Conservation (phyloP, 148 eudicot species). For the Talinum fruticosum region DNA sequence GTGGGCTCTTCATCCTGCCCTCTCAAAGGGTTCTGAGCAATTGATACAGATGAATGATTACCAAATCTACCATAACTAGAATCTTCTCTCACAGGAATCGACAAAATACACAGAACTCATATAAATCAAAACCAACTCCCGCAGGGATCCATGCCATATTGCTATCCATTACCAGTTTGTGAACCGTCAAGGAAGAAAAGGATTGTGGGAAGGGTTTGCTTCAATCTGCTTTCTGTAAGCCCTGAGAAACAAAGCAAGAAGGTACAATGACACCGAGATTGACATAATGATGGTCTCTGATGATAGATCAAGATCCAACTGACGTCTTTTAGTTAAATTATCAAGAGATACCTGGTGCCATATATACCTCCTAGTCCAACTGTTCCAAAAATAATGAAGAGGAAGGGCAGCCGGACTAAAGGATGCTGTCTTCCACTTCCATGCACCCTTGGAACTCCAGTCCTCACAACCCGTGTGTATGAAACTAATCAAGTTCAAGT, state of each 20-base stretch:
- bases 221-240: slow-evolving; percentile 59
- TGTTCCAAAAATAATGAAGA: slow-evolving; percentile 57
- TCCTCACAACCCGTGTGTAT: slow-evolving; percentile 53
- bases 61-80: not conserved
- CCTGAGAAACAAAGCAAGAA: slow-evolving; percentile 35
- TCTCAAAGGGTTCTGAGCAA: not conserved
- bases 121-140: not conserved
- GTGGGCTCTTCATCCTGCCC: too few species aligned
- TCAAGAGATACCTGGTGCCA: slow-evolving; percentile 48
- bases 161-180: not conserved
- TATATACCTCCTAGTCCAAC: slow-evolving; percentile 61
- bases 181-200: slow-evolving; percentile 57
- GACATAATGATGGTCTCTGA: not conserved
- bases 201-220: slow-evolving; percentile 59
- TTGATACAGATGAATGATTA: not conserved
- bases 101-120: not conserved
- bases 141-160: not conserved
- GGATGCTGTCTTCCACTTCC: slow-evolving; percentile 51
- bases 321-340: not conserved
- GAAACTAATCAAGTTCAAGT: slow-evolving; percentile 20
- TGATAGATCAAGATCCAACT: not conserved
- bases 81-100: not conserved
- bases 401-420: slow-evolving; percentile 54
- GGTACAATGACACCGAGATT: not conserved
- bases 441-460: slow-evolving; percentile 45